phyloP scores from a whole-genome alignment of 352 stramenopile genomes.

The Phytophthora boehmeriae region DNA sequence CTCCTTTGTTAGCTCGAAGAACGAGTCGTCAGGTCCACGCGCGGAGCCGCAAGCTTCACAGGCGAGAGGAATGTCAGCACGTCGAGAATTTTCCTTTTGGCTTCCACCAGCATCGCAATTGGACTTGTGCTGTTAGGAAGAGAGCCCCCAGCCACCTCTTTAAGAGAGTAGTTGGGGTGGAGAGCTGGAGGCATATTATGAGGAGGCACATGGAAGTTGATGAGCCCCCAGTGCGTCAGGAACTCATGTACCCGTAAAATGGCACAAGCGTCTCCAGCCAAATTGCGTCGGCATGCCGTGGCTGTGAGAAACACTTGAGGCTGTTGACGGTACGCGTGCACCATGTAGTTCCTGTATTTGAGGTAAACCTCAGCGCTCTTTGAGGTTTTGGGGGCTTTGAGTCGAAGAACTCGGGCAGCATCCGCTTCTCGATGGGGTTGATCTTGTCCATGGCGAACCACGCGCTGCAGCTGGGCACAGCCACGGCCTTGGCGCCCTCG shows the following conservation, averaged over 20 bases:
- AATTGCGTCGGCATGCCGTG: slow-evolving; percentile 81
- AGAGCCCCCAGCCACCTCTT: slow-evolving; percentile 7
- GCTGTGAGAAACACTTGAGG: slow-evolving; percentile 82
- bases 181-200: slow-evolving; percentile 63
- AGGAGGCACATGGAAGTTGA: slow-evolving; percentile 85
- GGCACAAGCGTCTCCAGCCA: slow-evolving; percentile 81
- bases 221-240: slow-evolving; percentile 84
- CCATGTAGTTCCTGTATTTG: slow-evolving; percentile 90
- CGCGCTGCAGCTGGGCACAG: slow-evolving; percentile 70
- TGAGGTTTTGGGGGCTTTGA: slow-evolving; percentile 38
- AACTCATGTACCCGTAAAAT: slow-evolving; percentile 89
- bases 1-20: slow-evolving; percentile 65
- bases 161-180: slow-evolving; percentile 64
- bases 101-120: slow-evolving; percentile 42
- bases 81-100: slow-evolving; percentile 33
- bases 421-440: slow-evolving; percentile 81
- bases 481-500: slow-evolving; percentile 39
- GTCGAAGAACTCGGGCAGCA: slow-evolving; percentile 85
- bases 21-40: slow-evolving; percentile 39
- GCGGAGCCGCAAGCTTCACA: slow-evolving; percentile 60
- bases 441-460: slow-evolving; percentile 85
- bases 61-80: slow-evolving; percentile 7
- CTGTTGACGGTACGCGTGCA: slow-evolving; percentile 80
- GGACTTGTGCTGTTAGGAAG: not conserved
- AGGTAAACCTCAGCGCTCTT: slow-evolving; percentile 75